Base-by-base conservation (phyloP, 148 eudicot genomes). In the Cornus controversa region DNA sequence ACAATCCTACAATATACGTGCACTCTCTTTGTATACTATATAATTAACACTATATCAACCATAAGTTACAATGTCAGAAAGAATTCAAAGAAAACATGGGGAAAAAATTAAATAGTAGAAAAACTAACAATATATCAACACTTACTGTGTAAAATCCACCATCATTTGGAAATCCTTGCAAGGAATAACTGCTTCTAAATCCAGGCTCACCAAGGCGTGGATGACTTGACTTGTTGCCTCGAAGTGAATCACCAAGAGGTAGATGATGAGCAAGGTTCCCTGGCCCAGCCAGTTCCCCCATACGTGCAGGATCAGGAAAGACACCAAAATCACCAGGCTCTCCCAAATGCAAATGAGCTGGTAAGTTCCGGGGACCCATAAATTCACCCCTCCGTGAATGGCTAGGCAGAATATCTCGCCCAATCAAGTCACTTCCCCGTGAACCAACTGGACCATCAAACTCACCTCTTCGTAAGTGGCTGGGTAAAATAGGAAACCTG, bases 201-300 rank as follows among this genome's bases (percentile, higher is more conserved):
- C 91, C 90, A 75, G 89, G 92, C 79, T 92, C 97, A 77, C 94
- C 91, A 79, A 73, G 73, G 64, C 84, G 88, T 70, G 87, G 91
- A 74, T 84, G 88, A 70, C 84, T 82, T 36, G 86, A 66, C 78
- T 82, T 87, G 78, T 83, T 92, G 76, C 86, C 89, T 60, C 87
- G 87, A 79, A 85, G 90, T 66, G 90, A 81, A 66, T 89, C 93
- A 27, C 86, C 85, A 79, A 84, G 80, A 70, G 88, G 91, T 34
- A 53, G 78, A 71, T 79, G 85, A 8, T 79, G 91, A n/a, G 85
- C 83, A 45, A 90, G 87, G 77, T 85, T 85, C 31, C 89, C 91
- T 77, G 88, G 83, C 53, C 86, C 79, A 57, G 86, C 77, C 60
- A 83, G 77, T 73, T 93, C 94, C 63, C 90, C 96, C 73, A 85